Evolutionary conservation across 495 filamentous ascomycete genomes (phyloP), one percentile per base, ranked within the genome.

Genomic region (Bathelium albidoporum): DNA sequence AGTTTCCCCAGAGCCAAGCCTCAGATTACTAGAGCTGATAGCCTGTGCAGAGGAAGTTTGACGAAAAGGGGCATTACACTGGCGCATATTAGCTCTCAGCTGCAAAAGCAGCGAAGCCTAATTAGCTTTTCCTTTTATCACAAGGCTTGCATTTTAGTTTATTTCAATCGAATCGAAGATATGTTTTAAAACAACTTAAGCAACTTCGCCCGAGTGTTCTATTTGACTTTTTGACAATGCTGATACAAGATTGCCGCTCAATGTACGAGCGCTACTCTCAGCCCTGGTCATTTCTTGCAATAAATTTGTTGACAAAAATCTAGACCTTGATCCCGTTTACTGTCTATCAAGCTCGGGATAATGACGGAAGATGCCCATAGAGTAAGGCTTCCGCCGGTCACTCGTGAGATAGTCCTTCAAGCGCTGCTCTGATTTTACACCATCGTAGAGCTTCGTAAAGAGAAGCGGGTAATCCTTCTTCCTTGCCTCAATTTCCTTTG

Each of bases 1-100:
- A 98, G 87, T 98, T 98, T 84, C 94, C 94, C 66, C 86, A 90
- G 82, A 84, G 84, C 73, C 83, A 83, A 69, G 74, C 80, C 63
- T 65, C 78, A 66, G 94, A 98, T 71, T 95, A 87, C 81, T 96
- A 95, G 82, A 81, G 24, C 7, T 7, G 24, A 11, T 20, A 26
- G 11, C 7, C 24, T 55, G 29, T 26, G 20, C 16, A 16, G 49
- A 28, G 24, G 49, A 55, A 9, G 2, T 3, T 28, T 55, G 20
- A 24, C 16, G 24, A 29, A 10, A 28, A 55, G 2, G 22, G 49
- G 20, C 24, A 55, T 55, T n/a, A 24, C 24, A 55, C 29, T 24
- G 49, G 49, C 49, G 49, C 49, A 55, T 28, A 55, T 5, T 39
- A 55, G 9, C 20, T 55, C 24, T 11, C 24, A 28, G 12, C 24